phyloP scores from a whole-genome alignment of 768 basidiomycete species.

The Auricularia cornea region DNA sequence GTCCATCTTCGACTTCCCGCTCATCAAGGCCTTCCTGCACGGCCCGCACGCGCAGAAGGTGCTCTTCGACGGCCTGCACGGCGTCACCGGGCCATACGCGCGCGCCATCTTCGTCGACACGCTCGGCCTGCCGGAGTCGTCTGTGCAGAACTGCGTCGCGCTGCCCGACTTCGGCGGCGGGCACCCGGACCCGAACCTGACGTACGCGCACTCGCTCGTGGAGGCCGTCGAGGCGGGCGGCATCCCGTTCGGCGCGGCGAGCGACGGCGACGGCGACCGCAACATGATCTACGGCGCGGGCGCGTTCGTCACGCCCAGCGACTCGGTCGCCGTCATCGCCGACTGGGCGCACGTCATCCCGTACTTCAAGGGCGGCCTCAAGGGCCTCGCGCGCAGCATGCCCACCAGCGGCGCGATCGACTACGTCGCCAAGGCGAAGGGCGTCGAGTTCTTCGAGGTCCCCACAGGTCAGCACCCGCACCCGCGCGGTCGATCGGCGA shows the following conservation, averaged over 20 bases:
- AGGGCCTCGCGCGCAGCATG: constrained; percentile 95
- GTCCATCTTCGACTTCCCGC: constrained; percentile 87
- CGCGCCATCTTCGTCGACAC: constrained; percentile 75
- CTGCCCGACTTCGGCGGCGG: constrained; percentile 95
- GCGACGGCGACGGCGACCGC: constrained; percentile 94
- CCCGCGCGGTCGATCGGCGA: background rate
- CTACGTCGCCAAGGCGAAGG: constrained; percentile 89
- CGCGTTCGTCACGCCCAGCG: constrained; percentile 96
- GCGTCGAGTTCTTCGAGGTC: constrained; percentile 88
- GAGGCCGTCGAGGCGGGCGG: constrained; percentile 79
- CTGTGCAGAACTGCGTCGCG: constrained; percentile 85
- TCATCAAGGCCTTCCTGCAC: constrained; percentile 88
- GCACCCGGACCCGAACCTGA: constrained; percentile 97
- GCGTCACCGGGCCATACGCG: constrained; percentile 97
- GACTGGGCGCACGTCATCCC: constrained; percentile 88
- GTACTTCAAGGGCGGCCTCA: constrained; percentile 89
- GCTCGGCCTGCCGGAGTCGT: constrained; percentile 69
- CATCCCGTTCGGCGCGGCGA: constrained; percentile 92
- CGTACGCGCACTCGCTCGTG: constrained; percentile 91
- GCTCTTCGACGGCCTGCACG: constrained; percentile 92
- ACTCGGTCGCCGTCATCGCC: constrained; percentile 98
- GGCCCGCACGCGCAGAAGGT: constrained; percentile 58
- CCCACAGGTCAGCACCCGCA: constrained; percentile 61
- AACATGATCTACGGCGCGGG: constrained; percentile 99
- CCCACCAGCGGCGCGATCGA: constrained; percentile 97